A percentile compares a stretch with the other conserved stretches of the same genome.
These are phyloP conservation scores for Hymenoscyphus occultus DNA, from an alignment of 2,329 filamentous ascomycete genomes.

Conservation along the genomic window DNA sequence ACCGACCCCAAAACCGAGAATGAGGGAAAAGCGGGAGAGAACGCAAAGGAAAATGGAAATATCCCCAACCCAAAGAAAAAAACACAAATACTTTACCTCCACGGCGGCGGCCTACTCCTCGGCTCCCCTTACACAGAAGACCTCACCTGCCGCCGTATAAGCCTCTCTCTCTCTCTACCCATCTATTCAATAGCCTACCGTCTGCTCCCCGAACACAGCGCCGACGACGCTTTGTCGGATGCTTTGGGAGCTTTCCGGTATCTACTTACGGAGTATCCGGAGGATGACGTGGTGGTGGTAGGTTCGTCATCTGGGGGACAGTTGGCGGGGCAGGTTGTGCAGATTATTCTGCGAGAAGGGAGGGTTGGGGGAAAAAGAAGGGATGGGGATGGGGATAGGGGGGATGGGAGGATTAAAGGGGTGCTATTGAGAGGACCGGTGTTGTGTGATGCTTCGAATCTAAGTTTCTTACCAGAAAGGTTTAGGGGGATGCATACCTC, in stretches of 20 bases:
- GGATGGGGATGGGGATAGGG: constrained; percentile 14
- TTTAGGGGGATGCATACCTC: constrained; percentile 42
- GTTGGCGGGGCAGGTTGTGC: constrained; percentile 45
- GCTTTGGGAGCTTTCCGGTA: constrained; percentile 39
- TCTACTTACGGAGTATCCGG: constrained; percentile 18
- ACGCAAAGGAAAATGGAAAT: constrained; percentile 15
- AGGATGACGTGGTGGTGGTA: constrained; percentile 35
- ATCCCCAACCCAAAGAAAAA: no score
- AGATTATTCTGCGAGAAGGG: constrained; percentile 26
- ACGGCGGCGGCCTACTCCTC: constrained; percentile 47
- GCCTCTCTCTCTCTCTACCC: constrained; percentile 33
- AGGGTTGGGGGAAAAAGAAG: neutral
- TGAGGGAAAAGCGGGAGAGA: neutral
- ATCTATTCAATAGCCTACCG: constrained; percentile 49
- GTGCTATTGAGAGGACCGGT: constrained; percentile 49
- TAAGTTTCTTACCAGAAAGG: constrained; percentile 39
- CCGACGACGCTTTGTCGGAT: constrained; percentile 43
- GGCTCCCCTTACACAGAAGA: constrained; percentile 51
- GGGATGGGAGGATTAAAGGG: constrained; percentile 36
- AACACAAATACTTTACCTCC: constrained; percentile 44
- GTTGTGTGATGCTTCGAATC: constrained; percentile 42
- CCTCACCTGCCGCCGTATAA: constrained; percentile 44
- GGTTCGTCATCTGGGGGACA: constrained; percentile 50
- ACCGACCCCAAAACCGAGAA: neutral
- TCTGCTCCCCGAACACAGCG: constrained; percentile 42